Evolutionary conservation across 495 filamentous ascomycete genomes (phyloP).

Genomic region (Penicillium malachiteum): DNA sequence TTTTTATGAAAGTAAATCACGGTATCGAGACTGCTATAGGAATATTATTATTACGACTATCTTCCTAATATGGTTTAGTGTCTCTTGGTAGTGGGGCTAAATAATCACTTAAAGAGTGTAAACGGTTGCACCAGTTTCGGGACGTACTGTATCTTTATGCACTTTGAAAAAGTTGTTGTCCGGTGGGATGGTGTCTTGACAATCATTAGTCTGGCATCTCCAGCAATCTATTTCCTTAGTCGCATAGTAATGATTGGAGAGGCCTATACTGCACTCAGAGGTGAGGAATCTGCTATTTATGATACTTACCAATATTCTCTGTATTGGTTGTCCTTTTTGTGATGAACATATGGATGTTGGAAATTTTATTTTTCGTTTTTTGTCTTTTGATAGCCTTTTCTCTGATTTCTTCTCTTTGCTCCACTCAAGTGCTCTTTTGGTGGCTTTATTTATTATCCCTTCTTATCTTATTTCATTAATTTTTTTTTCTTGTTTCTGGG

Average conservation of each 20-base stretch:
- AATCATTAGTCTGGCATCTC: constrained; percentile 27
- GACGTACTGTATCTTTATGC: constrained; percentile 30
- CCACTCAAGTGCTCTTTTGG: no score
- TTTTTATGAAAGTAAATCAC: constrained; percentile 2
- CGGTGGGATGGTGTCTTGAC: constrained; percentile 31
- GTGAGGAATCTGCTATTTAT: constrained; percentile 23
- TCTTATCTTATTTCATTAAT: no score
- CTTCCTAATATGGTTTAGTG: not conserved
- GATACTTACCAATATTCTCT: constrained; percentile 16
- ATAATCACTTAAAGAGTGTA: constrained; percentile 6
- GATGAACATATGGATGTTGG: not conserved
- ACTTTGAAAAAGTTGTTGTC: constrained; percentile 34
- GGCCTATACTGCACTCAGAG: constrained; percentile 28
- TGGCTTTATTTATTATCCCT: no score
- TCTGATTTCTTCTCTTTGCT: no score
- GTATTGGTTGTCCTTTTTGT: constrained; percentile 4
- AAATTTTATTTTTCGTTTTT: no score
- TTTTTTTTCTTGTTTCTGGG: no score
- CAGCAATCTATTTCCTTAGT: constrained; percentile 29
- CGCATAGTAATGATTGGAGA: constrained; percentile 30
- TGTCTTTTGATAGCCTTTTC: no score
- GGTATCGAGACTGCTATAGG: constrained; percentile 3
- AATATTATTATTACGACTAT: not conserved
- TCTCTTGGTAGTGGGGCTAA: not conserved
- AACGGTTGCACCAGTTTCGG: constrained; percentile 4